Percentiles rank a stretch among this genome's conserved stretches.
These are phyloP conservation scores for Salvia miltiorrhiza DNA, from an alignment of 257 asterid species.

Conservation along the genomic window DNA sequence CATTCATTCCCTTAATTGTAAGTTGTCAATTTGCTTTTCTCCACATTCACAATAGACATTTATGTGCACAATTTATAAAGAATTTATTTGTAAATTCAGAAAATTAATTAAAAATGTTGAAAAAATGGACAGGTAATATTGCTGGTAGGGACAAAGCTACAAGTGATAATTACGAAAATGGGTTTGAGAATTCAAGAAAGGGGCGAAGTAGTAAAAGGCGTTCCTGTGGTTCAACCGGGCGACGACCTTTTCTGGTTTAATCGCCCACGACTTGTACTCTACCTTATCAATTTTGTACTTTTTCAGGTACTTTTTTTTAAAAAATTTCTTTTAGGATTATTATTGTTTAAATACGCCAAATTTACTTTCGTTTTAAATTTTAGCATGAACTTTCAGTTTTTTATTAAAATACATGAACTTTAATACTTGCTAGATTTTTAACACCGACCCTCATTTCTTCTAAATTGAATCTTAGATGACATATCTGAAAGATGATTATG, in stretches of 20 bases:
- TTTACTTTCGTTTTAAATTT: too few relatives aligned
- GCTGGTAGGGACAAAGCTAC: conserved; percentile 81
- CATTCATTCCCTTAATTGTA: conserved; percentile 81
- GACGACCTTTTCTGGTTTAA: conserved; percentile 92
- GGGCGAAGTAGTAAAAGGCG: conserved; percentile 73
- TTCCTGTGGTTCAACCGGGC: conserved; percentile 72
- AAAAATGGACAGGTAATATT: conserved; percentile 52
- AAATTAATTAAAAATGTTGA: background rate
- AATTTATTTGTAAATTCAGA: background rate
- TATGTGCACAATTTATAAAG: background rate
- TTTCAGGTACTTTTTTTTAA: conserved; percentile 54
- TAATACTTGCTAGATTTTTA: too few relatives aligned
- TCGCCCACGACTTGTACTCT: conserved; percentile 70
- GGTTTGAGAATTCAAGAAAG: conserved; percentile 77
- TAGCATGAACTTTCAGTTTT: too few relatives aligned
- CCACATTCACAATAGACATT: background rate
- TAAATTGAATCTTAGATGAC: too few relatives aligned
- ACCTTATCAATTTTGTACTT: conserved; percentile 78
- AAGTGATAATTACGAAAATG: conserved; percentile 88
- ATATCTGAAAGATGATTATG: too few relatives aligned
- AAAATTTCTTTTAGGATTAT: too few relatives aligned
- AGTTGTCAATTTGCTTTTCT: conserved; percentile 40
- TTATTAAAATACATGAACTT: too few relatives aligned
- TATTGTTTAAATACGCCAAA: too few relatives aligned
- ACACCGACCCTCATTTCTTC: too few relatives aligned